These are phyloP conservation scores for Didymella lethalis DNA, from an alignment of 2,329 filamentous ascomycete species.

Conservation along the genomic window DNA sequence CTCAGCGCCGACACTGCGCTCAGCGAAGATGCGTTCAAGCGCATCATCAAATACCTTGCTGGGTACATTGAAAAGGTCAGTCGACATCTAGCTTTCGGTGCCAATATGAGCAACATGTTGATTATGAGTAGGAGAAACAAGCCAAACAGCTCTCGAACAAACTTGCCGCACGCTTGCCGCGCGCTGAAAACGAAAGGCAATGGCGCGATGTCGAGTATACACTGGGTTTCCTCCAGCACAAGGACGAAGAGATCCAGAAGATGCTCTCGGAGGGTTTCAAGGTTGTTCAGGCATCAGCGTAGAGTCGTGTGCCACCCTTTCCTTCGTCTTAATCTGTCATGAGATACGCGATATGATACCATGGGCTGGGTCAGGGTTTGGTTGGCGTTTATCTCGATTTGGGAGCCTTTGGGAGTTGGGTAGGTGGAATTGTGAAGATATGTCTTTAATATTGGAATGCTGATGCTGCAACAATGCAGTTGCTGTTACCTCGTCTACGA, in stretches of 20 bases:
- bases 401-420: neutral
- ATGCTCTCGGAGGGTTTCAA: constrained; percentile 76
- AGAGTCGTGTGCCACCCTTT: neutral
- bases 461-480: neutral
- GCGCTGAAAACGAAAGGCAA: constrained; percentile 91
- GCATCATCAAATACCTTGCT: constrained; percentile 90
- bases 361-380: constrained; percentile 10
- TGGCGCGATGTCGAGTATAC: constrained; percentile 98
- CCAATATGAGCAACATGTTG: constrained; percentile 11
- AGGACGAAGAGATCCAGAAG: constrained; percentile 88
- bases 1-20: constrained; percentile 82
- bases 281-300: constrained; percentile 56
- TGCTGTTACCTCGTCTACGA: neutral
- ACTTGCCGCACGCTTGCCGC: constrained; percentile 80
- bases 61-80: constrained; percentile 95
- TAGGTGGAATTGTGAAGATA: neutral
- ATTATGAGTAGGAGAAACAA: constrained; percentile 82
- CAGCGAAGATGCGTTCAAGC: constrained; percentile 83
- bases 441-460: neutral
- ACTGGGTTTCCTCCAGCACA: constrained; percentile 86
- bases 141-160: constrained; percentile 94
- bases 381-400: constrained; percentile 3
- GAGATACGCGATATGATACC: constrained; percentile 23
- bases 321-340: constrained; percentile 6
- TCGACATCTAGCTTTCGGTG: neutral